phyloP scores from a whole-genome alignment of 1,284 basidiomycete species.

The Chalciporus sp. region DNA sequence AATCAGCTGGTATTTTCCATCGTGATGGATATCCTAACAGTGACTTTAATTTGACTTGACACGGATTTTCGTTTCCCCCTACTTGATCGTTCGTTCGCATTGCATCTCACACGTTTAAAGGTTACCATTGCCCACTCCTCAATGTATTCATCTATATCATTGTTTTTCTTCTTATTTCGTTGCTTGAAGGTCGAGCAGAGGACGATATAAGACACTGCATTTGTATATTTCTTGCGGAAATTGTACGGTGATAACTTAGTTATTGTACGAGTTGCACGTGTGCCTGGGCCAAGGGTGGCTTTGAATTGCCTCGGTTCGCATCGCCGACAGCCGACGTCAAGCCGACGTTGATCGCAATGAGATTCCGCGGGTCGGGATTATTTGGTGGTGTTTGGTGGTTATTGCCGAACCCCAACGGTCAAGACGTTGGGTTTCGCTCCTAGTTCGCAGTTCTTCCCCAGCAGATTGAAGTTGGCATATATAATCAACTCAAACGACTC shows the following conservation, averaged over 20 bases:
- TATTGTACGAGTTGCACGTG: too few species aligned
- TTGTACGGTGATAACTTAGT: slow-evolving; percentile 26
- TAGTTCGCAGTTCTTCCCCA: slow-evolving; percentile 24
- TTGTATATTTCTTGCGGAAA: slow-evolving; percentile 20
- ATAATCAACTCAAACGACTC: slow-evolving; percentile 34
- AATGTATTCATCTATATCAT: slow-evolving; percentile 21
- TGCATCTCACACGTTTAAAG: slow-evolving; percentile 19
- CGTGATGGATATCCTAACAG: slow-evolving; percentile 10
- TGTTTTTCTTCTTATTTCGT: slow-evolving; percentile 5
- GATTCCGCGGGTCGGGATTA: not conserved
- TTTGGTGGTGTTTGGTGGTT: slow-evolving; percentile 26
- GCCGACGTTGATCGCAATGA: too few species aligned
- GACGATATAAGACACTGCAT: not conserved
- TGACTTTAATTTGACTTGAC: slow-evolving; percentile 23
- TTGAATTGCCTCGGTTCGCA: not conserved
- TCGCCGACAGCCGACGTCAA: too few species aligned
- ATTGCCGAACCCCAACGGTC: slow-evolving; percentile 36
- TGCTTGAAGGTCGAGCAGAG: not conserved
- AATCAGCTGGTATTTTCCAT: not conserved
- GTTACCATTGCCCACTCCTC: slow-evolving; percentile 8
- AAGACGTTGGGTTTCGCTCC: slow-evolving; percentile 1
- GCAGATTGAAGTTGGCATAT: slow-evolving; percentile 25
- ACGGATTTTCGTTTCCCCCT: slow-evolving; percentile 1
- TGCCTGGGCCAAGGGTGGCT: not conserved
- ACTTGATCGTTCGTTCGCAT: slow-evolving; percentile 15